Evolutionary conservation across 805 yeast genomes (phyloP), one percentile per base, ranked within the genome.

Genomic region (Zygotorulaspora florentina): DNA sequence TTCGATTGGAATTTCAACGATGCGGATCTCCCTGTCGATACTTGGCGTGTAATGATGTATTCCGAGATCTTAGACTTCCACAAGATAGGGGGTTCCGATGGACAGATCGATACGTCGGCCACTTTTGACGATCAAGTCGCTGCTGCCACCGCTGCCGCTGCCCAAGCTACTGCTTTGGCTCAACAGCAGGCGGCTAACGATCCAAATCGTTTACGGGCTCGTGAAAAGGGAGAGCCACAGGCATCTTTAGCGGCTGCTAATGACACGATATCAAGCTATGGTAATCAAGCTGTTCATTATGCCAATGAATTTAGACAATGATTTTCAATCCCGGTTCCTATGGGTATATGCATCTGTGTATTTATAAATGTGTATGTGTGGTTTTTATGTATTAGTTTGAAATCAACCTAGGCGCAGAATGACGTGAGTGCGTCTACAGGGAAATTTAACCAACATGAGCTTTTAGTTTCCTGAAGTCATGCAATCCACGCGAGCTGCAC

Each of bases 1-100:
- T 93, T 93, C 60, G 99, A 93, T 68, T 93, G 99, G 99, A 83
- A 93, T 59, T 91, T 91, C 68, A 91, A 93, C 66, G 98, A 95
- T 57, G 98, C 96, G 0, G 99, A 91, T 67, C 75, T 91, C 58
- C 97, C 98, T 2, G 93, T 93, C 13, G 98, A 93, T 61, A 88
- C 96, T 11, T 91, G 99, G 99, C 82, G 96, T 71, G 96, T 89
- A 15, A 91, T 93, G 98, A 91, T 93, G 96, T 93, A 93, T 70
- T 85, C 95, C 43, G 99, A 91, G 69, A 93, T 91, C 51, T 74
- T 93, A 55, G 97, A 91, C 65, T 91, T 89, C 77, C 98, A 91
- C 68, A 95, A 89, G 66, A 87, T 86, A 48, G 90, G 83, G 35
- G 85, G 73, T 33, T 57, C 57, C 18, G 57, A 61, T 39, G 64